phyloP scores from a whole-genome alignment of 495 filamentous ascomycete genomes.

The Xylaria acuta region DNA sequence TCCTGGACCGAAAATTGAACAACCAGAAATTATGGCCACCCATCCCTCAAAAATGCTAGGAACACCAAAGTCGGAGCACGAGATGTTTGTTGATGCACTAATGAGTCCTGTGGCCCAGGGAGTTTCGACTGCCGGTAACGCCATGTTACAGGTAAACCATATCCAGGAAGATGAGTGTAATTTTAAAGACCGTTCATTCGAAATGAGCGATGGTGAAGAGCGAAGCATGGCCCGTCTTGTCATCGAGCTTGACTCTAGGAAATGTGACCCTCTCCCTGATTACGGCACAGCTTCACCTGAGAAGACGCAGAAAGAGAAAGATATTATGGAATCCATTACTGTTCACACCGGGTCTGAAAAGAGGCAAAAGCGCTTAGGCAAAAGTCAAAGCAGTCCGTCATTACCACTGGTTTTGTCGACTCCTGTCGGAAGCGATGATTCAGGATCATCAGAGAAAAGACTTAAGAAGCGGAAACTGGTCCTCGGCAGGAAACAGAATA shows the following conservation, averaged over 20 bases:
- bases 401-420: slow-evolving; percentile 18
- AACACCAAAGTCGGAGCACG: slow-evolving; percentile 47
- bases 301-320: slow-evolving; percentile 21
- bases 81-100: slow-evolving; percentile 55
- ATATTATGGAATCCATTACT: slow-evolving; percentile 31
- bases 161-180: background rate
- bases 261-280: slow-evolving; percentile 32
- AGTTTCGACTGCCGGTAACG: slow-evolving; percentile 21
- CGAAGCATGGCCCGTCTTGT: slow-evolving; percentile 52
- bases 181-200: slow-evolving; percentile 44
- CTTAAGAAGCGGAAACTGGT: slow-evolving; percentile 38
- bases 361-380: slow-evolving; percentile 14
- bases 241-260: slow-evolving; percentile 50
- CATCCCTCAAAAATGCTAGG: slow-evolving; percentile 27
- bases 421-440: slow-evolving; percentile 21
- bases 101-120: slow-evolving; percentile 40
- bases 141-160: background rate
- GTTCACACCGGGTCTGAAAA: slow-evolving; percentile 27
- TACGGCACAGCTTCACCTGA: slow-evolving; percentile 33
- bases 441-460: slow-evolving; percentile 31
- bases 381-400: slow-evolving; percentile 20
- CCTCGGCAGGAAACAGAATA: slow-evolving; percentile 29
- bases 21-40: slow-evolving; percentile 15
- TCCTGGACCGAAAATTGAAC: slow-evolving; percentile 20
- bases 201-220: slow-evolving; percentile 54